Base-by-base conservation (phyloP, 2,329 filamentous ascomycete species). In the Colletotrichum nymphaeae region DNA sequence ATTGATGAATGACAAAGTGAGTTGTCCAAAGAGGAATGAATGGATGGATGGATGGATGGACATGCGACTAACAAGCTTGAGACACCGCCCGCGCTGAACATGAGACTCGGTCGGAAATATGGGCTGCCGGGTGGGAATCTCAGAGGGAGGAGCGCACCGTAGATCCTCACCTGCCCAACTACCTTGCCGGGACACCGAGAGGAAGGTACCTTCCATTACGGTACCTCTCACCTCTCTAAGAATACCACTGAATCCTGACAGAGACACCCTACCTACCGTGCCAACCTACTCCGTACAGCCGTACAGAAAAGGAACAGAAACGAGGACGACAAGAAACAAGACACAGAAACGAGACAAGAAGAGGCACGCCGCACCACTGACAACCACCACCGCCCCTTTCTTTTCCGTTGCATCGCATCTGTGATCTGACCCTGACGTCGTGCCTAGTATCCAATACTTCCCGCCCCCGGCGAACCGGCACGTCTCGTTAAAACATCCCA, bases 101-200 rank as follows among this genome's bases (percentile, higher is more conserved):
- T 46, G 42, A 46, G 42, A 46, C 42, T 46, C 42, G 19, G 42
- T 46, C 16, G 42, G 42, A 9, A 46, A 46, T n/a, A 42, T 42
- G 42, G 42, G 42, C 42, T 46, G 63, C 30, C 24, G 22, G 32
- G 26, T 32, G 26, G 60, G 12, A 62, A 30, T 28, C 22, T 46
- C 26, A 55, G 53, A 60, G 52, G 53, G 53, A 65, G 67, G 53
- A 70, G 52, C 53, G 52, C 32, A 52, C 12, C 24, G 63, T 55
- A 62, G 65, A 69, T 72, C 69, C 58, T 64, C 66, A 72, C 69
- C 57, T 28, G 65, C 53, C 42, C n/a, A 37, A 52, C 53, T 58
- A 28, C 65, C 37, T 19, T 9, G 35, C 59, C 19, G 53, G 53
- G 59, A 55, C 65, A 69, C 59, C 53, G 37, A 72, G 37, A 56